Percentiles rank a stretch among this genome's conserved stretches.
Evolutionary conservation across 768 basidiomycete species (phyloP).

Genomic region (Termitomyces sp.): DNA sequence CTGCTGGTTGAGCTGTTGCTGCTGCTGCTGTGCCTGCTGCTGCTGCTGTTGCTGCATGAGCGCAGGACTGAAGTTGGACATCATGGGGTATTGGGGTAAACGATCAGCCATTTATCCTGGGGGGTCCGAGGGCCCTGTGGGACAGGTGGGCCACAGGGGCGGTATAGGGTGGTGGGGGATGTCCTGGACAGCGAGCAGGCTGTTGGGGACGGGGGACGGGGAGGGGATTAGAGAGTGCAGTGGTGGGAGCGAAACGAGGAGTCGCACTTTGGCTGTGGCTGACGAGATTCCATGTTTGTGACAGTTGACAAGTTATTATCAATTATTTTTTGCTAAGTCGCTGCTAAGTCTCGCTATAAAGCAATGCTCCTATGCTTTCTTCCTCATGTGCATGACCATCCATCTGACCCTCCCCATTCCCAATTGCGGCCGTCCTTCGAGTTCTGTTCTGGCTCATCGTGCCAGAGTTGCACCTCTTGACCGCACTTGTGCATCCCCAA

Average conservation of each 20-base stretch:
- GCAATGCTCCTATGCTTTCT: neutral
- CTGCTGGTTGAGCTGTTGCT: slow-evolving; percentile 36
- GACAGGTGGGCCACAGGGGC: slow-evolving; percentile 25
- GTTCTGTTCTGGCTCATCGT: slow-evolving; percentile 1
- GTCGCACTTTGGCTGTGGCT: slow-evolving; percentile 46
- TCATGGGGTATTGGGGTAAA: slow-evolving; percentile 53
- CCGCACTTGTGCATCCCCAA: neutral
- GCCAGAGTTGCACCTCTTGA: neutral
- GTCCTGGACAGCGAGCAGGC: slow-evolving; percentile 14
- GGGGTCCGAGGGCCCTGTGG: slow-evolving; percentile 23
- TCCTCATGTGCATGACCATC: neutral
- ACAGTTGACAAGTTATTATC: slow-evolving; percentile 34
- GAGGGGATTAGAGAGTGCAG: slow-evolving; percentile 38
- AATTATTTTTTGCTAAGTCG: slow-evolving; percentile 9
- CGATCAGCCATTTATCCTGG: slow-evolving; percentile 63
- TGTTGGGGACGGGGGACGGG: slow-evolving; percentile 25
- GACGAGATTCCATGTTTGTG: slow-evolving; percentile 45
- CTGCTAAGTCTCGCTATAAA: slow-evolving; percentile 2
- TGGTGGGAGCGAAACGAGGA: slow-evolving; percentile 59
- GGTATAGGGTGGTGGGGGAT: slow-evolving; percentile 22
- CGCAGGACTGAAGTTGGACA: slow-evolving; percentile 46
- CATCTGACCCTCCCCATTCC: slow-evolving; percentile 10
- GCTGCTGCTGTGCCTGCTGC: slow-evolving; percentile 41
- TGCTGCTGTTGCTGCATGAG: slow-evolving; percentile 47
- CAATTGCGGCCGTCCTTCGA: slow-evolving; percentile 13